Percentiles rank a stretch among this genome's conserved stretches.
Evolutionary conservation across 2,329 filamentous ascomycete species (phyloP).

Genomic region (Chaetomium sp.): DNA sequence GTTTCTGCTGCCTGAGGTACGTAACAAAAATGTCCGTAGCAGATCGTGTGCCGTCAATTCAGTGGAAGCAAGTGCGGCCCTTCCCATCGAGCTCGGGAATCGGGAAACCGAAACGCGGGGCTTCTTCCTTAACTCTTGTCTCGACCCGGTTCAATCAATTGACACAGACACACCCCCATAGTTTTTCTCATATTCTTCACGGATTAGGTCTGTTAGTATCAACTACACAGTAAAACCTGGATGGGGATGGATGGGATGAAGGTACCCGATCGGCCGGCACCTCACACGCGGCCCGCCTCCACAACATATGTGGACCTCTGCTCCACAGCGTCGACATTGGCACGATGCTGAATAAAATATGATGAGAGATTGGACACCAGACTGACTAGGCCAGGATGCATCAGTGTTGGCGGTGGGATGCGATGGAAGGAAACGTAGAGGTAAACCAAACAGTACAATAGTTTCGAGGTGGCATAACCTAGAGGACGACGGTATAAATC

Average conservation of each 20-base stretch:
- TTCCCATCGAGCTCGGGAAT: neutral
- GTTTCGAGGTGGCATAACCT: neutral
- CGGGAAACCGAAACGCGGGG: neutral
- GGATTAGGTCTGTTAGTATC: neutral
- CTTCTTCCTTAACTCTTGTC: neutral
- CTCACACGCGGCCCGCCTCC: conserved; percentile 8
- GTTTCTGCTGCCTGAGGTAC: neutral
- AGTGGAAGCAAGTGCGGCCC: neutral
- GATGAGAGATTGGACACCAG: neutral
- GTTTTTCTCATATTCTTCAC: neutral
- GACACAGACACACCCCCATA: no score
- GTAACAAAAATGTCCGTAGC: neutral
- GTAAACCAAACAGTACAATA: neutral
- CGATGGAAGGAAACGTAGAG: neutral
- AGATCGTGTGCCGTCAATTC: neutral
- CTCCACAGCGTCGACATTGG: neutral
- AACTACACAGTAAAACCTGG: neutral
- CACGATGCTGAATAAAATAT: neutral
- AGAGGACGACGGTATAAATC: neutral
- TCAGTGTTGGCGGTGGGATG: neutral
- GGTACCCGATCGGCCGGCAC: conserved; percentile 18
- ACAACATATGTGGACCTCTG: conserved; percentile 4
- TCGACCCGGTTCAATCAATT: neutral
- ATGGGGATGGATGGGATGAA: conserved; percentile 11
- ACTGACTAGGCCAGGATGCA: no score